These are phyloP conservation scores for Parathielavia hyrcaniae DNA, from an alignment of 495 filamentous ascomycete species.

Conservation along the genomic window DNA sequence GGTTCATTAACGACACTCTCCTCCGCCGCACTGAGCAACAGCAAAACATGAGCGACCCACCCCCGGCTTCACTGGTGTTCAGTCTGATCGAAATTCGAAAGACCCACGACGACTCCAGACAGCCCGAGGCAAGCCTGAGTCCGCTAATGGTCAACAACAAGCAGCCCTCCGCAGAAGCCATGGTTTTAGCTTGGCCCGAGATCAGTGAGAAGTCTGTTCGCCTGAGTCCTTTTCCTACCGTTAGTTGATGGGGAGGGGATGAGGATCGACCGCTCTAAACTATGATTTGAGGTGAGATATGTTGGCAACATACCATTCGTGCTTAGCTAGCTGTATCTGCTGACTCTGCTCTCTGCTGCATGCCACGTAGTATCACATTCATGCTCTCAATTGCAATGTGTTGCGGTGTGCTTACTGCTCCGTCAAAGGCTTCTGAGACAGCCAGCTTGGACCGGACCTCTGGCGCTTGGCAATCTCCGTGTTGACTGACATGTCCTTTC, in stretches of 20 bases:
- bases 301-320: background rate
- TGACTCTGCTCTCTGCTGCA: background rate
- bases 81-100: no score
- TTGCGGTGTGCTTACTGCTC: background rate
- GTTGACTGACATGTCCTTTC: background rate
- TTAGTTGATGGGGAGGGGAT: constrained; percentile 61
- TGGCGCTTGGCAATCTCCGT: background rate
- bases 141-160: no score
- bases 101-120: no score
- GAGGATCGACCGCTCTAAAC: constrained; percentile 58
- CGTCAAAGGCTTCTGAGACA: background rate
- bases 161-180: no score
- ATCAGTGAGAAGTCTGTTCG: no score
- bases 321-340: background rate
- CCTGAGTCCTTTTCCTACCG: no score
- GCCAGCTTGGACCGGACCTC: background rate
- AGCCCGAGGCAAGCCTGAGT: no score
- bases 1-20: no score
- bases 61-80: no score
- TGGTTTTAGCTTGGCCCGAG: no score
- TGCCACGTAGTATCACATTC: background rate
- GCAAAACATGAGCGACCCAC: no score
- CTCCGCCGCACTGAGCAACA: no score
- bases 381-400: background rate
- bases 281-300: constrained; percentile 19